Evolutionary conservation across 495 filamentous ascomycete species (phyloP).

Genomic region (Tuber indicum): DNA sequence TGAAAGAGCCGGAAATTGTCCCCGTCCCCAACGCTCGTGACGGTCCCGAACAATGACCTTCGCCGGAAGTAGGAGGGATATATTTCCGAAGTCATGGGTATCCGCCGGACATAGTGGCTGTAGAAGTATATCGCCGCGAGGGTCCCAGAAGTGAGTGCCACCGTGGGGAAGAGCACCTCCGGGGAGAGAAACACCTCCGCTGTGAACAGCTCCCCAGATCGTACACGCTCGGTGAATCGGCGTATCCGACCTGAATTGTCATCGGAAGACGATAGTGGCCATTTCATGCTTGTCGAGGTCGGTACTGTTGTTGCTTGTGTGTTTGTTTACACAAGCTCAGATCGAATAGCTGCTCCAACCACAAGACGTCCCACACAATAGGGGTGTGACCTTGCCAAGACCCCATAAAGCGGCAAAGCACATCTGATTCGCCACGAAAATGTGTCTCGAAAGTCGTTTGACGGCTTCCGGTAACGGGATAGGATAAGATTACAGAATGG

Average conservation of each 20-base stretch:
- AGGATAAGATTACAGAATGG: neutral
- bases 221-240: neutral
- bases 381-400: neutral
- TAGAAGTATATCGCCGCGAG: slow-evolving; percentile 58
- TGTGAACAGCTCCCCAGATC: neutral
- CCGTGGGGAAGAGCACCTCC: slow-evolving; percentile 58
- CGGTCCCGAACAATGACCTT: slow-evolving; percentile 69
- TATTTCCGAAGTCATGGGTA: slow-evolving; percentile 68
- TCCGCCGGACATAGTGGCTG: slow-evolving; percentile 69
- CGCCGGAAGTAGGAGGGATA: slow-evolving; percentile 60
- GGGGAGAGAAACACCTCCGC: slow-evolving; percentile 35
- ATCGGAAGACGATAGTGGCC: slow-evolving; percentile 48
- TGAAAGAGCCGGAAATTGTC: slow-evolving; percentile 93
- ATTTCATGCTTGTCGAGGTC: slow-evolving; percentile 49
- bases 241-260: slow-evolving; percentile 1
- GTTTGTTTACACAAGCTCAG: neutral
- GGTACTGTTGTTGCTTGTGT: neutral
- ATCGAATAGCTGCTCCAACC: neutral
- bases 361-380: no score
- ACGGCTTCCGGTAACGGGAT: neutral
- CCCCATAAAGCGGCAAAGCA: neutral
- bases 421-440: neutral
- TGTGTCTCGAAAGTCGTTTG: neutral
- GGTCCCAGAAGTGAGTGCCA: slow-evolving; percentile 62
- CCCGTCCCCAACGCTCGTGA: slow-evolving; percentile 92